Percentiles rank a stretch among this genome's conserved stretches.
Evolutionary conservation across 768 basidiomycete genomes (phyloP).

Genomic region (Russula sp.): DNA sequence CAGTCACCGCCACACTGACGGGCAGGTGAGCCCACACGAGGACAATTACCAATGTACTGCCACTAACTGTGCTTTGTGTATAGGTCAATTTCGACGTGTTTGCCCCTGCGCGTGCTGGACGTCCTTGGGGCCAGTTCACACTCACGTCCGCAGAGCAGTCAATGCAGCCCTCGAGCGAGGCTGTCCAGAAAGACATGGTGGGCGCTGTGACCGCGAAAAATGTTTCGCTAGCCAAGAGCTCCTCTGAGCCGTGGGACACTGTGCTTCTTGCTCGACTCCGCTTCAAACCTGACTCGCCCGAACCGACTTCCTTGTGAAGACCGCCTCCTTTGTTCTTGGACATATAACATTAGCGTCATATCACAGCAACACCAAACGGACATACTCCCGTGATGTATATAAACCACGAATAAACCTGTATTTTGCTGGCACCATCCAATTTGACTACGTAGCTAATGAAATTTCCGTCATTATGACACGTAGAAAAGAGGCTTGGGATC

Average conservation of each 20-base stretch:
- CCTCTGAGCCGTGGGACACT: conserved; percentile 40
- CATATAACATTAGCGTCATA: background rate
- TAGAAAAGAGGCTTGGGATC: no score
- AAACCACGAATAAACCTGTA: background rate
- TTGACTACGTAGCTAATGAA: no score
- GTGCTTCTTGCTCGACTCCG: conserved; percentile 57
- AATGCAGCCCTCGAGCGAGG: conserved; percentile 31
- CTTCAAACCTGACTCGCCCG: conserved; percentile 53
- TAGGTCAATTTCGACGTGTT: conserved; percentile 69
- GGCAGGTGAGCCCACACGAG: conserved; percentile 34
- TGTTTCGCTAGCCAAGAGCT: conserved; percentile 38
- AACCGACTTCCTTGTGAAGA: conserved; percentile 44
- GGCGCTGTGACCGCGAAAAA: conserved; percentile 36
- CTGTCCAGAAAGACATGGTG: conserved; percentile 37
- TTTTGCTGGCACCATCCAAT: background rate
- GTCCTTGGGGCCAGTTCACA: conserved; percentile 71
- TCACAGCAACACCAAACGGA: background rate
- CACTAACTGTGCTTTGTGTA: conserved; percentile 9
- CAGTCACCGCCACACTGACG: conserved; percentile 59
- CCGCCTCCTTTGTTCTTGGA: background rate
- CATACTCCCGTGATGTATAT: background rate
- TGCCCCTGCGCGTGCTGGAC: conserved; percentile 39
- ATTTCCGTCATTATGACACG: no score
- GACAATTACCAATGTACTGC: background rate
- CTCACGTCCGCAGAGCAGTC: conserved; percentile 36